Evolutionary conservation across 441 rosid species (phyloP), one percentile per base, ranked within the genome.

Genomic region (Gossypium schwendimanii): DNA sequence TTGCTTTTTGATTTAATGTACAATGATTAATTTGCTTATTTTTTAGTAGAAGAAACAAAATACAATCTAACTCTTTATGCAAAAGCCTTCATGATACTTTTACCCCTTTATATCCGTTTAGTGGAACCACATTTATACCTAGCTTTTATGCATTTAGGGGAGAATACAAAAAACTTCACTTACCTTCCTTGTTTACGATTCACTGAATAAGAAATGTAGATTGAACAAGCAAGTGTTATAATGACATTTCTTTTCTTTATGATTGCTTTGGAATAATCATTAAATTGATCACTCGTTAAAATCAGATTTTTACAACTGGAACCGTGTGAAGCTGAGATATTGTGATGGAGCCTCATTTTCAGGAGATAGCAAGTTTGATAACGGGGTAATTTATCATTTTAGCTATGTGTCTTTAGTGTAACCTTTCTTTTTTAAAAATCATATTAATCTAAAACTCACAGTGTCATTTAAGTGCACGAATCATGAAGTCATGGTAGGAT

Each of bases 271-370:
- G 9, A 72, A 23, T 41, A 41, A 21, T n/a, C 5, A 70, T 71
- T 36, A 55, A 14, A 7, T 17, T 33, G 39, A 33, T 66, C 45
- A 36, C 41, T 58, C n/a, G 15, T 39, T 3, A 75, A 58, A 41
- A 73, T 58, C 84, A 87, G 94, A 87, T 74, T 89, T 89, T 79
- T 86, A 89, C 87, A 87, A 89, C 74, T 89, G 94, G 94, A 89
- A 89, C 77, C 87, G 81, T 49, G 91, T 89, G 26, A 87, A 87
- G 78, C 71, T 89, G n/a, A 84, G 94, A 73, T 89, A 89, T 60
- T 89, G 94, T 59, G 94, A 89, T 57, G 94, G 94, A 78, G 94
- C 85, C 62, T 89, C 94, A 2, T 89, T 89, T 74, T 87, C 89
- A 0, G 94, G 94, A 80, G 85, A 87, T 74, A 53, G 76, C 73